phyloP scores from a whole-genome alignment of 2,329 filamentous ascomycete genomes.

The Aspergillus latus region DNA sequence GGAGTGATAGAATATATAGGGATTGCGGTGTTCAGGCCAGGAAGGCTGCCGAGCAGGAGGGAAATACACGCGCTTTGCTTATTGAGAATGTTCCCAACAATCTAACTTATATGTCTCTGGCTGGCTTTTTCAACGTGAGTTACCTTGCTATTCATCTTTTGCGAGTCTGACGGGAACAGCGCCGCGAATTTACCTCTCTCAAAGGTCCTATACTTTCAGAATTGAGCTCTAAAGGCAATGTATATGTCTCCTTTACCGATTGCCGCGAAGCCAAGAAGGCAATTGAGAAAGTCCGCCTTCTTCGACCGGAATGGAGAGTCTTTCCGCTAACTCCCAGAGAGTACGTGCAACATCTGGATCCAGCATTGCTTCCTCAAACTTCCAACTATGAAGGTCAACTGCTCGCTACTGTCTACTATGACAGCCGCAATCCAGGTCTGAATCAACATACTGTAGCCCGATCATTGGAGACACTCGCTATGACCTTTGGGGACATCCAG shows the following conservation, averaged over 20 bases:
- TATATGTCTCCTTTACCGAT: slow-evolving; percentile 60
- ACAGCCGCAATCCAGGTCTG: slow-evolving; percentile 28
- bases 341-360: slow-evolving; percentile 42
- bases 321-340: slow-evolving; percentile 49
- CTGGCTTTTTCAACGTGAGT: slow-evolving; percentile 43
- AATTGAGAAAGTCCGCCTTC: slow-evolving; percentile 48
- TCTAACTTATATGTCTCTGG: slow-evolving; percentile 36
- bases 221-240: slow-evolving; percentile 40
- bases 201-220: slow-evolving; percentile 40
- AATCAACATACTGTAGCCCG: slow-evolving; percentile 45
- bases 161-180: slow-evolving; percentile 21
- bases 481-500: slow-evolving; percentile 42
- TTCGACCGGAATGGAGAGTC: slow-evolving; percentile 50
- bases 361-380: slow-evolving; percentile 24
- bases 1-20: slow-evolving; percentile 18
- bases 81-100: slow-evolving; percentile 34
- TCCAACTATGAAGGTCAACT: slow-evolving; percentile 59
- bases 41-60: slow-evolving; percentile 28
- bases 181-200: slow-evolving; percentile 38
- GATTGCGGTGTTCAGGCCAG: slow-evolving; percentile 10
- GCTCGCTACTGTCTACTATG: slow-evolving; percentile 50
- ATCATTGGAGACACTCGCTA: slow-evolving; percentile 44
- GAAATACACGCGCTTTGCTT: slow-evolving; percentile 32
- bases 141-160: neutral
- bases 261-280: slow-evolving; percentile 59